Evolutionary conservation across 2,329 filamentous ascomycete species (phyloP).

Genomic region (Claviceps fusiformis): DNA sequence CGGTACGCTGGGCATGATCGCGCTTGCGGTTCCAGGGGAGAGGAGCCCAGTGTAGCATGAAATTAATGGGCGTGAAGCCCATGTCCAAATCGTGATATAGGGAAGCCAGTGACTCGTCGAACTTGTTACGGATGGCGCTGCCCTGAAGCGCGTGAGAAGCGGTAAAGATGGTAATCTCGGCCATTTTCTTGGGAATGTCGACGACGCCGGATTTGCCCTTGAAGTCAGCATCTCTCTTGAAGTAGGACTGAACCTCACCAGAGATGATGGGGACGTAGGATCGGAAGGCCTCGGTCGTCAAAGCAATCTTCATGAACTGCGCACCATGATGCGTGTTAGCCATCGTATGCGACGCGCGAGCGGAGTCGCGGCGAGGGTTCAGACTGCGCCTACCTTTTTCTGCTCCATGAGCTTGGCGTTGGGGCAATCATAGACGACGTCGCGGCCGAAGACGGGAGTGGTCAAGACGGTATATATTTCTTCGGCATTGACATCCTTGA

Average conservation of each 20-base stretch:
- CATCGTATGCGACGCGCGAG: neutral
- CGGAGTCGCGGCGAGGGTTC: too few species aligned
- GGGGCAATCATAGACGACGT: slow-evolving; percentile 84
- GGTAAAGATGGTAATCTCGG: slow-evolving; percentile 81
- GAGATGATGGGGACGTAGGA: slow-evolving; percentile 69
- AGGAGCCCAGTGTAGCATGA: slow-evolving; percentile 77
- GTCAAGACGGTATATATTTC: slow-evolving; percentile 75
- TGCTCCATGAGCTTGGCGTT: slow-evolving; percentile 92
- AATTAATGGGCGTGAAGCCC: slow-evolving; percentile 82
- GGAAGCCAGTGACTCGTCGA: slow-evolving; percentile 66
- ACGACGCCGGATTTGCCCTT: slow-evolving; percentile 54
- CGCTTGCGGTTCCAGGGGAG: slow-evolving; percentile 78
- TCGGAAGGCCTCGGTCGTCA: slow-evolving; percentile 61
- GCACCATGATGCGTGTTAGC: neutral
- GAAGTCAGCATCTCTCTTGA: slow-evolving; percentile 54
- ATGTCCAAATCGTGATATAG: slow-evolving; percentile 84
- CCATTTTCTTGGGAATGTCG: slow-evolving; percentile 63
- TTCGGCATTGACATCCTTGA: slow-evolving; percentile 80
- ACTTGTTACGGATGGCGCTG: slow-evolving; percentile 65
- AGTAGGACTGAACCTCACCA: slow-evolving; percentile 58
- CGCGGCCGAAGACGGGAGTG: slow-evolving; percentile 61
- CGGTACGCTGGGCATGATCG: slow-evolving; percentile 65
- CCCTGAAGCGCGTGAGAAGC: slow-evolving; percentile 78
- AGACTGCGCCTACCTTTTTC: slow-evolving; percentile 55
- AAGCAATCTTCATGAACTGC: slow-evolving; percentile 68